These are phyloP conservation scores for Calocera viscosa DNA, from an alignment of 768 basidiomycete species.

Conservation along the genomic window DNA sequence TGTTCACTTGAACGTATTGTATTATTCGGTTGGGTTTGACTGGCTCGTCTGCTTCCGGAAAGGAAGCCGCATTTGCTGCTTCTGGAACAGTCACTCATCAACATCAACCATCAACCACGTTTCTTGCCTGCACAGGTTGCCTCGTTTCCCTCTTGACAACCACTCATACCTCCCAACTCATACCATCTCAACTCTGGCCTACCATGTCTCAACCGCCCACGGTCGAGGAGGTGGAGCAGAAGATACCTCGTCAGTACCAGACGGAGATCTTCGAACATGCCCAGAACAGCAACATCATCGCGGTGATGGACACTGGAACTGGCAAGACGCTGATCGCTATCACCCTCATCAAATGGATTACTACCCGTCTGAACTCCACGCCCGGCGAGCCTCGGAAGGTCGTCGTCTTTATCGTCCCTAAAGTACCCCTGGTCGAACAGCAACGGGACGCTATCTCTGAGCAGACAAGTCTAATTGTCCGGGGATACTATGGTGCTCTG, in stretches of 20 bases:
- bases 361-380: conserved; percentile 28
- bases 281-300: conserved; percentile 41
- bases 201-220: not conserved
- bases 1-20: too few species aligned
- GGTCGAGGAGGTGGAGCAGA: not conserved
- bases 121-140: not conserved
- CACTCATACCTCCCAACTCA: not conserved
- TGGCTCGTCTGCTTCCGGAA: not conserved
- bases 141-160: not conserved
- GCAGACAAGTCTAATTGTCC: conserved; percentile 53
- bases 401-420: conserved; percentile 72
- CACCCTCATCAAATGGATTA: conserved; percentile 63
- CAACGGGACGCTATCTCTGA: conserved; percentile 54
- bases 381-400: conserved; percentile 23
- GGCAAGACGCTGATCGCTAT: conserved; percentile 52
- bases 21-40: not conserved
- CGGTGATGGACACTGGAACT: conserved; percentile 46
- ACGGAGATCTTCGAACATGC: conserved; percentile 46
- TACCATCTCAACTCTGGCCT: not conserved
- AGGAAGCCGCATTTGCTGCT: not conserved
- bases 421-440: conserved; percentile 74
- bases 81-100: not conserved
- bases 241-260: conserved; percentile 16
- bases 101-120: not conserved
- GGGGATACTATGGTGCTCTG: conserved; percentile 55